A percentile compares a stretch with the other conserved stretches of the same genome.
These are phyloP conservation scores for Magnusiomyces suaveolens DNA, from an alignment of 1,139 yeast species.

Conservation along the genomic window DNA sequence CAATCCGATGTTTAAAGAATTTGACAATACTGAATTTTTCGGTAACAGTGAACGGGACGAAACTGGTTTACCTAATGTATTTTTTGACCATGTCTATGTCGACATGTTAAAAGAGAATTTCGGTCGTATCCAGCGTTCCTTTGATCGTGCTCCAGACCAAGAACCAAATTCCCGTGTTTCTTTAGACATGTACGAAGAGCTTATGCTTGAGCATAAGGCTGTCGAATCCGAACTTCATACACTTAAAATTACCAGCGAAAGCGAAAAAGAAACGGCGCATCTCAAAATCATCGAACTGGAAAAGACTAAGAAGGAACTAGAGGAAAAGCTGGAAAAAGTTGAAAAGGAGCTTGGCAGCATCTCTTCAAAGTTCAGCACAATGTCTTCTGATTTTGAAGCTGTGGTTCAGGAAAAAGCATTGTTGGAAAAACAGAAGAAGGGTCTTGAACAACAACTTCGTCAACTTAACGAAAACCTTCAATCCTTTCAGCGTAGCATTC, in stretches of 20 bases:
- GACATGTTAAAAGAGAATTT: constrained; percentile 60
- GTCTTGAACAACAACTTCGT: constrained; percentile 16
- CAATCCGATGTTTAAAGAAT: constrained; percentile 45
- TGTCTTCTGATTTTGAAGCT: constrained; percentile 12
- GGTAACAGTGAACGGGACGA: constrained; percentile 48
- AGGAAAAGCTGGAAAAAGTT: constrained; percentile 15
- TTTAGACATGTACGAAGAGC: constrained; percentile 58
- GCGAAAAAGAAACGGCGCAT: constrained; percentile 19
- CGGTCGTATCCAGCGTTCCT: constrained; percentile 56
- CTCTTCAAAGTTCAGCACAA: constrained; percentile 15
- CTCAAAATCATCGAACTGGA: constrained; percentile 17
- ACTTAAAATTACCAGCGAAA: constrained; percentile 19
- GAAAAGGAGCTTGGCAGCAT: constrained; percentile 10
- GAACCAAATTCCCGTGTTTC: constrained; percentile 64
- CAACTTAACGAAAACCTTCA: constrained; percentile 16
- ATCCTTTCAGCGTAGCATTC: constrained; percentile 17
- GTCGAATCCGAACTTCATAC: constrained; percentile 29
- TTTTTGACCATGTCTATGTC: constrained; percentile 57
- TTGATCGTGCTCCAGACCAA: constrained; percentile 61
- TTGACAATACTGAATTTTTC: constrained; percentile 39
- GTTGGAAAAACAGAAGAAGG: constrained; percentile 12
- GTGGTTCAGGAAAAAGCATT: constrained; percentile 13
- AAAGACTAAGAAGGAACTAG: constrained; percentile 15
- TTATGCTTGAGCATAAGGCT: constrained; percentile 39
- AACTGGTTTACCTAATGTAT: constrained; percentile 81